Evolutionary conservation across 495 filamentous ascomycete genomes (phyloP).

Genomic region (Penicillium lagena): DNA sequence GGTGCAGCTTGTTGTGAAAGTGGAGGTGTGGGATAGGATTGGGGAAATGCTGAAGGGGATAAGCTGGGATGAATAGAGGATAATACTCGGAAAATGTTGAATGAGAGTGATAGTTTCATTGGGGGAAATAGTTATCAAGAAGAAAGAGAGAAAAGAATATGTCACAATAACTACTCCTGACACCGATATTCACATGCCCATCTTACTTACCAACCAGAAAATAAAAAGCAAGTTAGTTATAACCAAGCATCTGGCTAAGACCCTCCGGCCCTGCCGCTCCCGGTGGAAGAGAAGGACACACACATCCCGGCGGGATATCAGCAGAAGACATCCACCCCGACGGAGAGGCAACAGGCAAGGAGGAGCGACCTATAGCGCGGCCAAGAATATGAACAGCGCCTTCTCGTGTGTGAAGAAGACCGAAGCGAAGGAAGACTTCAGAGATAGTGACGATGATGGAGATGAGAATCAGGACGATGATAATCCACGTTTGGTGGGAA

Average conservation of each 20-base stretch:
- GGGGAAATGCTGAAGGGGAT: not conserved
- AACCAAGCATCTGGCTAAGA: conserved; percentile 2
- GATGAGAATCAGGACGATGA: conserved; percentile 87
- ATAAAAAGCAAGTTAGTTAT: not conserved
- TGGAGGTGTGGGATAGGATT: conserved; percentile 4
- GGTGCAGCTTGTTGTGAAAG: conserved; percentile 4
- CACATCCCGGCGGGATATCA: conserved; percentile 16
- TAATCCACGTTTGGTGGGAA: conserved; percentile 93
- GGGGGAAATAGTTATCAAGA: conserved; percentile 3
- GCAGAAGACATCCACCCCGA: conserved; percentile 8
- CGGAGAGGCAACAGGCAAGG: conserved; percentile 6
- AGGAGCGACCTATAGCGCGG: conserved; percentile 14
- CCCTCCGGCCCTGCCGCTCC: conserved; percentile 2
- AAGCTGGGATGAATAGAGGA: not conserved
- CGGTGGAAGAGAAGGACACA: conserved; percentile 16
- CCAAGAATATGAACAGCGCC: conserved; percentile 12
- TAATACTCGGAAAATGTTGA: not conserved
- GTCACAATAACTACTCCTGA: not conserved
- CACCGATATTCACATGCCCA: too few species aligned
- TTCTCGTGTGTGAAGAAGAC: conserved; percentile 52
- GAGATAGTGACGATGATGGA: conserved; percentile 85
- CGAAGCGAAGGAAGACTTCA: conserved; percentile 85
- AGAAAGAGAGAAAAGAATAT: not conserved
- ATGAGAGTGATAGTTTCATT: not conserved
- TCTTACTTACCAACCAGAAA: not conserved